A percentile compares a stretch with the other conserved stretches of the same genome.
Evolutionary conservation across 139 green algal species (phyloP).

Genomic region (Spirogloea muscicola): DNA sequence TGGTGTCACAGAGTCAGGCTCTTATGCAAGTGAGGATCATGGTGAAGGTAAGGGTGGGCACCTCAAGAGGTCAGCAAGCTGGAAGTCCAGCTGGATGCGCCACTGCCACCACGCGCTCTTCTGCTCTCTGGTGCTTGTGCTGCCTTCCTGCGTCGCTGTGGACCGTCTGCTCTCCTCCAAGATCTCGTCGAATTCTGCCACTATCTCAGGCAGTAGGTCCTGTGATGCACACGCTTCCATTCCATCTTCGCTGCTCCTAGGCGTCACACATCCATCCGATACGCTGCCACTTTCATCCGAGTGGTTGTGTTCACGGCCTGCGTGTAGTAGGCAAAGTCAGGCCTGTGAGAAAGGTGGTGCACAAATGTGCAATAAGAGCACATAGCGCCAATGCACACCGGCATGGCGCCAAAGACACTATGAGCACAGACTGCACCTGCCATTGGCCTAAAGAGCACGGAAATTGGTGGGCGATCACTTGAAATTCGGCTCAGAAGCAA

Average conservation of each 20-base stretch:
- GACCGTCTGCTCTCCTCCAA: conserved; percentile 28
- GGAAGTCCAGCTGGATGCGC: conserved; percentile 17
- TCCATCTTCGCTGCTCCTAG: neutral
- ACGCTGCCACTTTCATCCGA: neutral
- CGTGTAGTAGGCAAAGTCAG: neutral
- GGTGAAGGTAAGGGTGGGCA: neutral
- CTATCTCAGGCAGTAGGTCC: conserved; percentile 1
- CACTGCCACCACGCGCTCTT: conserved; percentile 35
- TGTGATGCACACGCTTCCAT: neutral
- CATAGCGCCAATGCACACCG: neutral
- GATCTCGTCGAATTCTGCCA: conserved; percentile 14
- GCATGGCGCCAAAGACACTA: too few species aligned
- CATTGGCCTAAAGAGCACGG: too few species aligned
- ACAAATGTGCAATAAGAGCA: neutral
- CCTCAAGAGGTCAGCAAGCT: neutral
- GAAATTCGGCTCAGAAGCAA: too few species aligned
- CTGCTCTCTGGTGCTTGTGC: conserved; percentile 4
- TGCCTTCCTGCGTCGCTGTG: neutral
- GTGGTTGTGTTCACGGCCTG: too few species aligned
- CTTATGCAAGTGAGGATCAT: conserved; percentile 1
- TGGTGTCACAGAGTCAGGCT: neutral
- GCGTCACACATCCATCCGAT: neutral
- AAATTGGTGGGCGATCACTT: too few species aligned
- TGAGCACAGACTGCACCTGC: too few species aligned
- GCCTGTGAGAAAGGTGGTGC: neutral